Evolutionary conservation across 306 rosid species (phyloP).

Genomic region (Castanea sativa): DNA sequence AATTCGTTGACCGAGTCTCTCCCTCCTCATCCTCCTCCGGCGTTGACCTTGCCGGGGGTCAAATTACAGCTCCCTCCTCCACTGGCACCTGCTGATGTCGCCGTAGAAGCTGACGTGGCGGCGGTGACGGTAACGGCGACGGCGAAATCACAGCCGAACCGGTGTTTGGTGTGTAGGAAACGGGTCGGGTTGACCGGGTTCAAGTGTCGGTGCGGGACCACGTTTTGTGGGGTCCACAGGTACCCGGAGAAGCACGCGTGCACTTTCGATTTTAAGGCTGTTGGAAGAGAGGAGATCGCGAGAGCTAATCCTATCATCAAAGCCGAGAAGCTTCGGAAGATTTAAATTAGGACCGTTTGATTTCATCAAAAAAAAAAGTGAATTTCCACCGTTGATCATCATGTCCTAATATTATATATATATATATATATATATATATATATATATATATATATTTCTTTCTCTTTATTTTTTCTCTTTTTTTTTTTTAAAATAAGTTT

Average conservation of each 20-base stretch:
- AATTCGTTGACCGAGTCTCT: conserved; percentile 10
- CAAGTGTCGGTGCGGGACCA: conserved; percentile 72
- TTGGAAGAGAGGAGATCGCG: conserved; percentile 83
- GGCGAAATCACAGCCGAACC: conserved; percentile 32
- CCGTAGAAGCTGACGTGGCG: not conserved
- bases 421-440: not conserved
- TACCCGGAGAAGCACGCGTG: conserved; percentile 91
- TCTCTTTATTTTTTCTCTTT: not conserved
- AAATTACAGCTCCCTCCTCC: too few relatives aligned
- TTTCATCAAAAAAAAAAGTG: not conserved
- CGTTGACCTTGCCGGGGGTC: conserved; percentile 8
- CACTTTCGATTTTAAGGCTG: conserved; percentile 68
- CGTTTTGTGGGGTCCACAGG: conserved; percentile 85
- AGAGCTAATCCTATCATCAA: conserved; percentile 76
- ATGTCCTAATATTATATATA: not conserved
- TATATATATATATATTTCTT: too few relatives aligned
- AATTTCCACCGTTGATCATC: not conserved
- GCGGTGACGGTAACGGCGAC: not conserved
- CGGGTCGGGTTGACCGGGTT: conserved; percentile 85
- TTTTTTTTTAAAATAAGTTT: conserved; percentile 7
- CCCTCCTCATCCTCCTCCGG: conserved; percentile 28
- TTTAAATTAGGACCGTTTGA: conserved; percentile 25
- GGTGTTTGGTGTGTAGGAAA: conserved; percentile 72
- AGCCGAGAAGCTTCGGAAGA: conserved; percentile 71
- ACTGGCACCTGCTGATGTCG: too few relatives aligned